These are phyloP conservation scores for Globisporangium splendens DNA, from an alignment of 352 stramenopile species.

Conservation along the genomic window DNA sequence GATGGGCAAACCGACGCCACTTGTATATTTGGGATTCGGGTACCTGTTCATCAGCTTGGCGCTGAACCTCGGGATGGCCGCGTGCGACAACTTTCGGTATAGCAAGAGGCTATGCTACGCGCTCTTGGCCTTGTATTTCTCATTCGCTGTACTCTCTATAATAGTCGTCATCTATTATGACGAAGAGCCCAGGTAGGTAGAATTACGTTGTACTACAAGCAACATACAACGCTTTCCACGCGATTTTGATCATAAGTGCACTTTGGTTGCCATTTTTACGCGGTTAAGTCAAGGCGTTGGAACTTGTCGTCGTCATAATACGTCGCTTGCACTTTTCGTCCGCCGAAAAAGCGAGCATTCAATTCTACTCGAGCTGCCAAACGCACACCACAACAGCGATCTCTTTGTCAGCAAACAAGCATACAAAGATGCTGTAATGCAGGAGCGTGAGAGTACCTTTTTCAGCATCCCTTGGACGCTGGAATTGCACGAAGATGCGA, in stretches of 20 bases:
- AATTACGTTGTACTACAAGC: not conserved
- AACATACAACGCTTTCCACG: too few relatives aligned
- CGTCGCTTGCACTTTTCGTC: constrained; percentile 73
- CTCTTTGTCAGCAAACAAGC: not conserved
- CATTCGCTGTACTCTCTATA: constrained; percentile 68
- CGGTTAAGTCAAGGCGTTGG: constrained; percentile 49
- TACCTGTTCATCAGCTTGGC: constrained; percentile 63
- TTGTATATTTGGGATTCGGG: constrained; percentile 66
- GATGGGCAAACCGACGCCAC: constrained; percentile 47
- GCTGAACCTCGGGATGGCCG: constrained; percentile 58
- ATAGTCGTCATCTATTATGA: constrained; percentile 28
- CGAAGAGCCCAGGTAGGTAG: constrained; percentile 2
- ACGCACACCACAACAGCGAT: not conserved
- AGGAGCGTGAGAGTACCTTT: constrained; percentile 44
- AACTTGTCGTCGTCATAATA: constrained; percentile 86
- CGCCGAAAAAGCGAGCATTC: constrained; percentile 88
- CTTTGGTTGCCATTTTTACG: constrained; percentile 10
- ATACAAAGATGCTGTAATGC: not conserved
- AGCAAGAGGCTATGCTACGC: constrained; percentile 54
- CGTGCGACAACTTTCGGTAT: constrained; percentile 61
- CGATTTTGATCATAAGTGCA: too few relatives aligned
- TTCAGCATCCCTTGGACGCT: constrained; percentile 52
- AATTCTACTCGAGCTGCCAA: constrained; percentile 67
- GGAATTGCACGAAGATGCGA: constrained; percentile 89
- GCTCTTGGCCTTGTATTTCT: constrained; percentile 52